phyloP scores from a whole-genome alignment of 768 basidiomycete genomes.

The Arthromyces matolae region DNA sequence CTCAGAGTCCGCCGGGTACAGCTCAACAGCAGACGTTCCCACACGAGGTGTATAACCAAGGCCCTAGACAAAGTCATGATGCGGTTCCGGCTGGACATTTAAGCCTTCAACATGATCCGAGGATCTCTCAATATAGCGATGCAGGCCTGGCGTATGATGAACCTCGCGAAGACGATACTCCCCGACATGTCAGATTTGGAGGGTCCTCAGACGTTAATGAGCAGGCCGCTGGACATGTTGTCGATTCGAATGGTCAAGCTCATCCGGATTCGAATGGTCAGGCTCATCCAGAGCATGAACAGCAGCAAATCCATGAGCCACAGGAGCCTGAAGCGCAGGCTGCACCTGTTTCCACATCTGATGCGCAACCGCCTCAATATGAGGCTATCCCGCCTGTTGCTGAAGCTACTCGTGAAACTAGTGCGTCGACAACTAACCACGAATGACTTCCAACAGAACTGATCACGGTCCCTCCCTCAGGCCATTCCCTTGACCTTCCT shows the following conservation, averaged over 20 bases:
- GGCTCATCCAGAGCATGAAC: neutral
- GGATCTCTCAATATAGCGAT: slow-evolving; percentile 23
- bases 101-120: slow-evolving; percentile 20
- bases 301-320: neutral
- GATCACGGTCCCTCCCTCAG: neutral
- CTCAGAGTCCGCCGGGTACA: slow-evolving; percentile 12
- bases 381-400: slow-evolving; percentile 5
- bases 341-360: neutral
- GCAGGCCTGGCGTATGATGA: slow-evolving; percentile 36
- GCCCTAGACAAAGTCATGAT: slow-evolving; percentile 30
- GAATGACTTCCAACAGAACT: neutral
- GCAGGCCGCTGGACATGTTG: no score
- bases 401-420: neutral
- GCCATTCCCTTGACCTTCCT: neutral
- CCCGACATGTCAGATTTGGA: slow-evolving; percentile 43
- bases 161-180: slow-evolving; percentile 1
- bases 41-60: slow-evolving; percentile 12
- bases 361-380: slow-evolving; percentile 14
- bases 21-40: slow-evolving; percentile 1
- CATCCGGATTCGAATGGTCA: slow-evolving; percentile 12
- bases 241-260: no score
- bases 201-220: slow-evolving; percentile 36
- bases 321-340: no score
- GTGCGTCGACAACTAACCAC: neutral
- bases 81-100: slow-evolving; percentile 7